Base-by-base conservation (phyloP, 192 early-diverging fungal species). In the Podila clonocystis region DNA sequence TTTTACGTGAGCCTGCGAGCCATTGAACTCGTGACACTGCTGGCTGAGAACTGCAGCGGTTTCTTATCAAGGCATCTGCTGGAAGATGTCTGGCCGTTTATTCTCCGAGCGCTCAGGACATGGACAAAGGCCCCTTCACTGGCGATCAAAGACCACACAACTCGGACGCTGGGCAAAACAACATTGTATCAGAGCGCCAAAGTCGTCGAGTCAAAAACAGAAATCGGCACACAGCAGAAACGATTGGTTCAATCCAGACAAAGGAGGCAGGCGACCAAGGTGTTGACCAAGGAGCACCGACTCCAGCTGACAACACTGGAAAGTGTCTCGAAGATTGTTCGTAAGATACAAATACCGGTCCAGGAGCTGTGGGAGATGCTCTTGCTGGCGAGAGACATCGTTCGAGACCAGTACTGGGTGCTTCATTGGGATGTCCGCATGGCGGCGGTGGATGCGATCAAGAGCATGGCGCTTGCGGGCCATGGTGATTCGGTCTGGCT, bases 71-170 rank as follows among this genome's bases (percentile, higher is more conserved):
- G 73, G 30, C 79, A 85, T 63, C 45, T 89, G 4, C 17, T 83
- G 57, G 58, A 83, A 2, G 84, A 87, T 58, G 68, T 89, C 22
- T 89, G 85, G 87, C 87, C 87, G 1, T 80, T 69, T 28, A 72
- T 80, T 50, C 29, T 80, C 17, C 72, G 49, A 26, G 67, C 67
- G 15, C 34, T 80, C 7, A 22, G 36, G 9, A 22, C 67, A 15
- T 80, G 77, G 77, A 65, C 67, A 15, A 41, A 9, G 52, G 33
- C 29, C 4, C 29, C 62, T 19, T 11, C 31, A 45, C 19, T 30
- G n/a, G 41, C 13, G 30, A 34, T 29, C 26, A 24, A n/a, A 5
- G 11, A 28, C 17, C 15, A 19, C 6, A 38, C 11, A 24, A 22
- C 9, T 12, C 52, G 12, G n/a, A 50, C 52, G 36, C 52, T 28